Evolutionary conservation across 345 rosid genomes (phyloP).

Genomic region (Moringa oleifera): DNA sequence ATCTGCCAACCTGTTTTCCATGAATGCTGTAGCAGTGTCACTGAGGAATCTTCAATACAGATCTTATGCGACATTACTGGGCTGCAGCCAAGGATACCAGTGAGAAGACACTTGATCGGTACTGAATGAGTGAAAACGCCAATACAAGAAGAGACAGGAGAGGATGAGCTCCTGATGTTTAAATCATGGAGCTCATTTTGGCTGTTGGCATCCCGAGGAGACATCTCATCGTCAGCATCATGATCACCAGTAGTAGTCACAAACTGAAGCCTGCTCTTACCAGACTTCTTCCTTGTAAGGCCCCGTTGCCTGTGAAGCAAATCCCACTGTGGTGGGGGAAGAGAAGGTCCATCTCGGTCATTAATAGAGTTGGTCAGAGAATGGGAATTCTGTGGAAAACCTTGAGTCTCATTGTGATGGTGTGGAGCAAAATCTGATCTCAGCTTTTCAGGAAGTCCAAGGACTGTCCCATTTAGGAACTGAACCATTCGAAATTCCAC

Average conservation of each 20-base stretch:
- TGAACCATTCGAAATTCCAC: conserved; percentile 89
- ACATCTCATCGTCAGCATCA: conserved; percentile 62
- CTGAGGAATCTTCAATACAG: conserved; percentile 87
- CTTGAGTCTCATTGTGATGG: conserved; percentile 40
- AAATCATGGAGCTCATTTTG: conserved; percentile 39
- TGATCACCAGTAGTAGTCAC: conserved; percentile 66
- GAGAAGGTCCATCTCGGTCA: conserved; percentile 48
- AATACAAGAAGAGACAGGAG: conserved; percentile 37
- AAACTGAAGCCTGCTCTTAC: conserved; percentile 83
- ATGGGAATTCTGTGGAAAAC: conserved; percentile 30
- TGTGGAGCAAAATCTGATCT: conserved; percentile 47
- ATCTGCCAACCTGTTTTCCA: conserved; percentile 93
- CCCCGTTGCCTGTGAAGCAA: conserved; percentile 60
- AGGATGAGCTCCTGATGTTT: conserved; percentile 42
- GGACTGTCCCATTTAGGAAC: conserved; percentile 60
- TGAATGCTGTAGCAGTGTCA: conserved; percentile 74
- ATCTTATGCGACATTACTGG: conserved; percentile 64
- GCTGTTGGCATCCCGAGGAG: conserved; percentile 47
- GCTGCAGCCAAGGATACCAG: conserved; percentile 82
- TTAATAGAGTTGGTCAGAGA: conserved; percentile 25
- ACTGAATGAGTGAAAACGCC: conserved; percentile 84
- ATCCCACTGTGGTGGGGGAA: conserved; percentile 51
- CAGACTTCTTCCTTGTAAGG: conserved; percentile 68
- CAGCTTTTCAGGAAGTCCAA: conserved; percentile 60
- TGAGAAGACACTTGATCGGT: conserved; percentile 79